Evolutionary conservation across 176 grass and related monocot genomes (phyloP).

Genomic region (Oropetium thomaeum): DNA sequence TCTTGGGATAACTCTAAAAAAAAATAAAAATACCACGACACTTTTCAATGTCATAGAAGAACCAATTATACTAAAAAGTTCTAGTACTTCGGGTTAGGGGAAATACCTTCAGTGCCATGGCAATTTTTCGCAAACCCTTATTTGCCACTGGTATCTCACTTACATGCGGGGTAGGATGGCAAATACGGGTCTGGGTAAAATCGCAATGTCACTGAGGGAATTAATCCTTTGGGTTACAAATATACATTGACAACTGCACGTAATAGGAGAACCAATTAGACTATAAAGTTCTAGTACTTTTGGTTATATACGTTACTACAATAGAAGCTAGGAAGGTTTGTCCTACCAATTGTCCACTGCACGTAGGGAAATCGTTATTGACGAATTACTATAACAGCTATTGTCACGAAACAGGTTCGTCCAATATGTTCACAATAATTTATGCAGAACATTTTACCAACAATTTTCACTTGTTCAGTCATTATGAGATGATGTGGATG

Average conservation of each 20-base stretch:
- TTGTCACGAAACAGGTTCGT: constrained; percentile 11
- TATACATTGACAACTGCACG: not conserved
- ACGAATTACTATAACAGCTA: not conserved
- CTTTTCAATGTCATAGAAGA: not conserved
- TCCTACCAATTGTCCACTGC: constrained; percentile 18
- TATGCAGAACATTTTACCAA: not conserved
- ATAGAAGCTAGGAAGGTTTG: not conserved
- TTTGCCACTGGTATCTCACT: no score
- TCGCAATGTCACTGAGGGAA: no score
- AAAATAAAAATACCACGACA: not conserved
- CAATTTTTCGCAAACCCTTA: no score
- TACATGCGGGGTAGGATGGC: no score
- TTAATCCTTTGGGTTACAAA: not conserved
- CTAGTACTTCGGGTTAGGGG: not conserved
- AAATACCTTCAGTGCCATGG: no score
- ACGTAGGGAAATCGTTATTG: constrained; percentile 12
- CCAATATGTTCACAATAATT: constrained; percentile 7
- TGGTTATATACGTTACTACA: not conserved
- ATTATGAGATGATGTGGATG: not conserved
- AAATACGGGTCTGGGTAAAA: no score
- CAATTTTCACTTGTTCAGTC: constrained; percentile 6
- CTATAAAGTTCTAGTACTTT: not conserved
- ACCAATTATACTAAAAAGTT: not conserved
- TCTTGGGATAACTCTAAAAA: not conserved
- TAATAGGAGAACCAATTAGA: not conserved